Evolutionary conservation across 2,329 filamentous ascomycete species (phyloP), one percentile per base, ranked within the genome.

Genomic region (Xylaria polymorpha): DNA sequence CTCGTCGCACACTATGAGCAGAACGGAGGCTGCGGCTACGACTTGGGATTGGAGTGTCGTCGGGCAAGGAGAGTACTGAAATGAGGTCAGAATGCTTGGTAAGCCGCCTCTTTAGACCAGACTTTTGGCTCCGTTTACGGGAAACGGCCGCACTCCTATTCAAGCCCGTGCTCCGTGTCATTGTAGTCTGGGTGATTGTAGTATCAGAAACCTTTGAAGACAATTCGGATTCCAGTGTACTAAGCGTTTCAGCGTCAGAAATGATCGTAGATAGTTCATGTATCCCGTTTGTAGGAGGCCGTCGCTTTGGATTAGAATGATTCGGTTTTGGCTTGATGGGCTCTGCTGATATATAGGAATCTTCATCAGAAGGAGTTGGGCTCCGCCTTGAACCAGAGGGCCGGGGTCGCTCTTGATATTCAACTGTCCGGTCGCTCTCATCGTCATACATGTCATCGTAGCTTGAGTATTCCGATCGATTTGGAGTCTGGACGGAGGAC

Each of bases 41-140:
- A 58, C 86, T 86, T 60, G 88, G 86, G 41, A 87, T 82, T 32
- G 83, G 81, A 43, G 81, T 81, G 65, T 88, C 82, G 68, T 90
- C 85, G 0, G 91, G 90, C 67, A 93, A 82, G 0, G 94, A 98
- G 9, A 99, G 84, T 2, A 97, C 94, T 0, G 96, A 98, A 46
- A 99, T 93, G 29, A 99, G 85, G 79, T 99, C 96, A 18, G 94
- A 94, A 80, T 98, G 94, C 68, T 93, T 97, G 4, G 94, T 97
- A 46, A 97, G 86, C 68, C 92, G 89, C 71, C 93, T 88, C 79
- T 92, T 93, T 41, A 93, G 82, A 51, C 84, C 85, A 1, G 85
- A 81, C 70, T 82, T 85, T 74, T 84, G 83, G 79, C 74, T 86
- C 76, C 78, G 84, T 81, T 78, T 82, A 66, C 80, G 82, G 70